Percentiles rank a stretch among this genome's conserved stretches.
Evolutionary conservation across 352 stramenopile species (phyloP).

Genomic region (Pythium utonaiense): DNA sequence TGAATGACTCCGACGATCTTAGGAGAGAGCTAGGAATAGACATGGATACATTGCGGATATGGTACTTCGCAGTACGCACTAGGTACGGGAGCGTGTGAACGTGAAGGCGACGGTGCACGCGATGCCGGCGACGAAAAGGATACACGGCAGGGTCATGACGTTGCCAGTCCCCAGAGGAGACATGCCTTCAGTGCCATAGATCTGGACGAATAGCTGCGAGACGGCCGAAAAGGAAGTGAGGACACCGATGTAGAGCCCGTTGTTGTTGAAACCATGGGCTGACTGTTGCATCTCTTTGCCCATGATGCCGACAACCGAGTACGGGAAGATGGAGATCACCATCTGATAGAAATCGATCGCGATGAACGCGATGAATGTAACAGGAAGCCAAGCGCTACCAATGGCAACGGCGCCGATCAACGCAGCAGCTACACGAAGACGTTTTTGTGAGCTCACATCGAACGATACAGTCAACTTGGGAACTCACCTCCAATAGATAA

Average conservation of each 20-base stretch:
- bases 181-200: conserved; percentile 69
- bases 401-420: conserved; percentile 53
- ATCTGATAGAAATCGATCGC: conserved; percentile 58
- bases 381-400: conserved; percentile 35
- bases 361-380: conserved; percentile 57
- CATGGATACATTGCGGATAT: conserved; percentile 7
- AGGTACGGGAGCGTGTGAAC: conserved; percentile 21
- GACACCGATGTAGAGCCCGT: conserved; percentile 72
- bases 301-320: conserved; percentile 78
- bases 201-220: conserved; percentile 66
- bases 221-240: conserved; percentile 61
- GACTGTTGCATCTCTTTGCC: conserved; percentile 73
- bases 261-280: conserved; percentile 73
- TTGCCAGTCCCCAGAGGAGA: conserved; percentile 57
- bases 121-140: conserved; percentile 53
- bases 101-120: conserved; percentile 42
- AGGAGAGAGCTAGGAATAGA: conserved; percentile 8
- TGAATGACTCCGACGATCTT: conserved; percentile 14
- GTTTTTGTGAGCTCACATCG: neutral
- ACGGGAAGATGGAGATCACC: conserved; percentile 65
- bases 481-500: conserved; percentile 48
- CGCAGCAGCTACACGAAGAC: conserved; percentile 33
- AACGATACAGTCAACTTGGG: neutral
- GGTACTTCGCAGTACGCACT: too few relatives aligned
- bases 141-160: conserved; percentile 50